phyloP scores from a whole-genome alignment of 2,329 filamentous ascomycete species.

The Helicocarpus griseus region DNA sequence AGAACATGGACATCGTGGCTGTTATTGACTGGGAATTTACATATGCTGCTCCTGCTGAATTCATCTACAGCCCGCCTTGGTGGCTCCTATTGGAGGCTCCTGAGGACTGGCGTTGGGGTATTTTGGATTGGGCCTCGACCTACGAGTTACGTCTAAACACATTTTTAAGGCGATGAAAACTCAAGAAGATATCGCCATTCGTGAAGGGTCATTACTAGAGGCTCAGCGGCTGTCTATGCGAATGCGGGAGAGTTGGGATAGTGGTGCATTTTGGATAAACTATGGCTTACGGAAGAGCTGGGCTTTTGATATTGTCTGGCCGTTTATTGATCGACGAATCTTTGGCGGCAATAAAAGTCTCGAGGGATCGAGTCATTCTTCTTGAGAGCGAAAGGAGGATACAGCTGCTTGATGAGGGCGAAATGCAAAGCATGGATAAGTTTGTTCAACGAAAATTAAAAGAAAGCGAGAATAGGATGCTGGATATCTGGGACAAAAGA shows the following conservation, averaged over 20 bases:
- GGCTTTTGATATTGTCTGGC: slow-evolving; percentile 20
- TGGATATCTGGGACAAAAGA: too few species aligned
- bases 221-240: slow-evolving; percentile 14
- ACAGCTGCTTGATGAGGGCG: background rate
- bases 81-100: slow-evolving; percentile 28
- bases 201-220: too few species aligned
- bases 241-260: slow-evolving; percentile 29
- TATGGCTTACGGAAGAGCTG: slow-evolving; percentile 28
- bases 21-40: slow-evolving; percentile 35
- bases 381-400: background rate
- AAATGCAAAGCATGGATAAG: too few species aligned
- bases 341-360: background rate
- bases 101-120: slow-evolving; percentile 20
- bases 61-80: slow-evolving; percentile 30
- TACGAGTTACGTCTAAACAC: slow-evolving; percentile 28
- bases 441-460: too few species aligned
- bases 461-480: too few species aligned
- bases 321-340: background rate
- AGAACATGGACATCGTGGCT: slow-evolving; percentile 28
- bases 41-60: slow-evolving; percentile 33
- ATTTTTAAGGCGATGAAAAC: slow-evolving; percentile 23
- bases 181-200: background rate
- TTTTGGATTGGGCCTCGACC: slow-evolving; percentile 11
- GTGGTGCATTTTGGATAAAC: slow-evolving; percentile 30
- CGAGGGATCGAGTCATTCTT: background rate